phyloP scores from a whole-genome alignment of 495 filamentous ascomycete species.

The Aspergillus carlsbadensis region DNA sequence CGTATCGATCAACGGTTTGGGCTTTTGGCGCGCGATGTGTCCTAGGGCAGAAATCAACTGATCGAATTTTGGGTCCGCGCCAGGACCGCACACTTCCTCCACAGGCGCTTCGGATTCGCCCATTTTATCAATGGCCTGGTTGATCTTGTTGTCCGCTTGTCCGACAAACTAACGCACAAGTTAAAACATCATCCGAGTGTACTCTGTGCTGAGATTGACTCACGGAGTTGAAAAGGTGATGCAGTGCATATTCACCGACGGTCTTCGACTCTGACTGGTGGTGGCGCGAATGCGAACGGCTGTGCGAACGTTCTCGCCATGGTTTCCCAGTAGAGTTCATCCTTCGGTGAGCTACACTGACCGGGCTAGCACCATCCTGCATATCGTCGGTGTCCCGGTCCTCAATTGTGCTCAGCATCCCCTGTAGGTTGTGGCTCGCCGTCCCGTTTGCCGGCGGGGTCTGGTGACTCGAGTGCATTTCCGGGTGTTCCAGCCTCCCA shows the following conservation, averaged over 20 bases:
- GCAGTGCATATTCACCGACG: constrained; percentile 92
- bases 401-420: constrained; percentile 41
- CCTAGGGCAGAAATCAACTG: constrained; percentile 91
- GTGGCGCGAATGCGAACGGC: constrained; percentile 80
- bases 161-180: constrained; percentile 51
- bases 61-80: constrained; percentile 87
- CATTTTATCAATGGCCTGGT: constrained; percentile 71
- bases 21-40: constrained; percentile 89
- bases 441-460: constrained; percentile 23
- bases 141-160: constrained; percentile 91
- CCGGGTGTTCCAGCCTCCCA: constrained; percentile 33
- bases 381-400: constrained; percentile 34
- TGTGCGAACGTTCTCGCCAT: constrained; percentile 70
- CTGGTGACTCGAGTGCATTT: constrained; percentile 27
- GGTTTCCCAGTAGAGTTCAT: constrained; percentile 57
- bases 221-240: constrained; percentile 91
- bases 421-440: constrained; percentile 25
- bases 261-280: constrained; percentile 78
- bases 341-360: constrained; percentile 31
- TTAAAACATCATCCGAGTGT: constrained; percentile 12
- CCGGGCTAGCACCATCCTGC: constrained; percentile 23
- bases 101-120: constrained; percentile 77
- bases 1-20: constrained; percentile 92
- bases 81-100: constrained; percentile 85
- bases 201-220: constrained; percentile 25